phyloP scores from a whole-genome alignment of 2,329 filamentous ascomycete genomes.

The Aspergillus fijiensis region DNA sequence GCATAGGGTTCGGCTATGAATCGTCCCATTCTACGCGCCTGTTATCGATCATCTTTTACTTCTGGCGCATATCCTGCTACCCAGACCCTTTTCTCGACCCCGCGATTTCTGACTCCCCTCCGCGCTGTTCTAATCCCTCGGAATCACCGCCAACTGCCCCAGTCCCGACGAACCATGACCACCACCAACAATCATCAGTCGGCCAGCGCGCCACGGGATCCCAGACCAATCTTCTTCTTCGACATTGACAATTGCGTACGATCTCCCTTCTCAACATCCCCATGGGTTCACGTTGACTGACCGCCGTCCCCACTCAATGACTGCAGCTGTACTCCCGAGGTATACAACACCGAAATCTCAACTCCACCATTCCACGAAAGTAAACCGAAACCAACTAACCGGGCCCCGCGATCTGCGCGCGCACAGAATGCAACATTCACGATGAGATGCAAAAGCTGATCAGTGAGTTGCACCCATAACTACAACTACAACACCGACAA shows the following conservation, averaged over 20 bases:
- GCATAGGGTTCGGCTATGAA: slow-evolving; percentile 5
- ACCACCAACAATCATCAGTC: slow-evolving; percentile 1
- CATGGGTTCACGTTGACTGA: slow-evolving; percentile 15
- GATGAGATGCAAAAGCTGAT: slow-evolving; percentile 87
- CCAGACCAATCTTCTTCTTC: slow-evolving; percentile 67
- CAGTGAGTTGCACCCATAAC: slow-evolving; percentile 34
- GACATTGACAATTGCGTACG: slow-evolving; percentile 95
- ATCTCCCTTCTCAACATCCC: slow-evolving; percentile 14
- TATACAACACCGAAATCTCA: slow-evolving; percentile 40
- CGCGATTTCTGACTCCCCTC: background rate
- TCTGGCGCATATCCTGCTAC: background rate
- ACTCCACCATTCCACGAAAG: too few species aligned
- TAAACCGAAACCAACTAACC: too few species aligned
- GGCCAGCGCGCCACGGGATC: slow-evolving; percentile 30
- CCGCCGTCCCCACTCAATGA: background rate
- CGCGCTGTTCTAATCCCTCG: slow-evolving; percentile 2
- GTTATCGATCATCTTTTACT: background rate
- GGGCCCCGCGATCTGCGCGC: slow-evolving; percentile 7
- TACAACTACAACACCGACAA: background rate
- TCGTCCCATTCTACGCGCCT: background rate
- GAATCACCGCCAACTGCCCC: background rate
- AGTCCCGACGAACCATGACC: slow-evolving; percentile 23
- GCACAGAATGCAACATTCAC: slow-evolving; percentile 71
- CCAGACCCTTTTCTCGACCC: background rate
- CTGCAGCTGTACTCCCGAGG: slow-evolving; percentile 77